A percentile compares a stretch with the other conserved stretches of the same genome.
Conservation (phyloP, 2,329 filamentous ascomycete species). For the Lecanosticta acicola region DNA sequence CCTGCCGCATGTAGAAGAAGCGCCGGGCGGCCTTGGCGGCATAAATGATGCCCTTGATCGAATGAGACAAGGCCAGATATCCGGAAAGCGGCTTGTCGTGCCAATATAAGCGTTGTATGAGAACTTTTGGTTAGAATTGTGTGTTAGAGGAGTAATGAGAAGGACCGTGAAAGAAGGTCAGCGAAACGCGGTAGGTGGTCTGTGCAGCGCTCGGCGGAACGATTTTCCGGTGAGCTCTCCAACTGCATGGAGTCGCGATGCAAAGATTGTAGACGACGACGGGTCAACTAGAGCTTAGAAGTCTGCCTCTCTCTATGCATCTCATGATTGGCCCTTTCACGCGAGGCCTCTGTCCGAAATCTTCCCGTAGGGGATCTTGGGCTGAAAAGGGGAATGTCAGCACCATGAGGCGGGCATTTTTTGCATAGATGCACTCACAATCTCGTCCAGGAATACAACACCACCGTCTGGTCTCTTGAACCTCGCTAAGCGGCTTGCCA, state of each 20-base stretch:
- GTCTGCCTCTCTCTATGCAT: slow-evolving; percentile 60
- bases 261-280: no score
- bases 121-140: neutral
- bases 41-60: slow-evolving; percentile 17
- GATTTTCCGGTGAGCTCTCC: neutral
- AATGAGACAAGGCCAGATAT: slow-evolving; percentile 16
- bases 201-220: neutral
- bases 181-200: neutral
- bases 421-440: slow-evolving; percentile 32
- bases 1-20: slow-evolving; percentile 12
- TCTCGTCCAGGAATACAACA: slow-evolving; percentile 50
- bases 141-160: neutral
- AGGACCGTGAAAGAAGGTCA: neutral
- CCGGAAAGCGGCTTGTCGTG: slow-evolving; percentile 17
- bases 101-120: slow-evolving; percentile 5
- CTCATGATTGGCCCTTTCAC: slow-evolving; percentile 66
- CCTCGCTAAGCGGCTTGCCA: slow-evolving; percentile 55
- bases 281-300: slow-evolving; percentile 60
- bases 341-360: slow-evolving; percentile 46
- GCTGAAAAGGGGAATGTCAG: slow-evolving; percentile 25
- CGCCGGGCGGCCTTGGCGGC: slow-evolving; percentile 12
- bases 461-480: slow-evolving; percentile 59
- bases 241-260: no score
- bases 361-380: slow-evolving; percentile 59
- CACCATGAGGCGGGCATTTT: no score